A percentile compares a stretch with the other conserved stretches of the same genome.
Conservation (phyloP, 108 stramenopile genomes). For the Cyclotella choctawhatcheeana region DNA sequence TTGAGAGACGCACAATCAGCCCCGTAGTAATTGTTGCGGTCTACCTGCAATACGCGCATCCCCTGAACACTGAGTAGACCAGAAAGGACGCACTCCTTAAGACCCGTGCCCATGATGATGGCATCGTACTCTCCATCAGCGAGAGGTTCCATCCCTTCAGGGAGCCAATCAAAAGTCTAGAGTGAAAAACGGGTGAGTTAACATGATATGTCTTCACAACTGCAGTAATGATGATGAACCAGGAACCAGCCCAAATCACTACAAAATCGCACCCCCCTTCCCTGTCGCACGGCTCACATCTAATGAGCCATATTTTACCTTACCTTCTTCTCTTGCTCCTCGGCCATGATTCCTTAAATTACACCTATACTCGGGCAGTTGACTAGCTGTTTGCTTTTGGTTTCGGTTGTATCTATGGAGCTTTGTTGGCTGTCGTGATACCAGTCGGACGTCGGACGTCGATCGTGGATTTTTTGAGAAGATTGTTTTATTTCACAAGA, state of each 20-base stretch:
- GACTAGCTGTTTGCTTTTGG: background rate
- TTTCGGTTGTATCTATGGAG: background rate
- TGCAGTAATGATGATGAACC: no score
- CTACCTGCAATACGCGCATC: constrained; percentile 96
- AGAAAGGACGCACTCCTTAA: constrained; percentile 99
- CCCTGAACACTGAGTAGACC: constrained; percentile 94
- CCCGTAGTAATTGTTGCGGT: constrained; percentile 98
- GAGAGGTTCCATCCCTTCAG: constrained; percentile 91
- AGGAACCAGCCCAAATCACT: background rate
- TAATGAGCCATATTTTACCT: background rate
- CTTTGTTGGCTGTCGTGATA: background rate
- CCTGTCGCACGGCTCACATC: background rate
- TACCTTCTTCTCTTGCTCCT: constrained; percentile 33
- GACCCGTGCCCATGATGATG: constrained; percentile 98
- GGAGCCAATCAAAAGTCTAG: constrained; percentile 88
- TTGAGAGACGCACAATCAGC: constrained; percentile 98
- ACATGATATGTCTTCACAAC: no score
- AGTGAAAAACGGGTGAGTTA: background rate
- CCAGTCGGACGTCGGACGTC: no score
- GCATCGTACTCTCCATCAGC: constrained; percentile 99
- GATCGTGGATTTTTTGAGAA: no score
- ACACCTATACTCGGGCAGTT: background rate
- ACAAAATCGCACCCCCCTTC: background rate
- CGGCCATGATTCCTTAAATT: constrained; percentile 5
- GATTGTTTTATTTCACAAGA: no score